phyloP scores from a whole-genome alignment of 768 basidiomycete genomes.

The Kwoniella newhampshirensis region DNA sequence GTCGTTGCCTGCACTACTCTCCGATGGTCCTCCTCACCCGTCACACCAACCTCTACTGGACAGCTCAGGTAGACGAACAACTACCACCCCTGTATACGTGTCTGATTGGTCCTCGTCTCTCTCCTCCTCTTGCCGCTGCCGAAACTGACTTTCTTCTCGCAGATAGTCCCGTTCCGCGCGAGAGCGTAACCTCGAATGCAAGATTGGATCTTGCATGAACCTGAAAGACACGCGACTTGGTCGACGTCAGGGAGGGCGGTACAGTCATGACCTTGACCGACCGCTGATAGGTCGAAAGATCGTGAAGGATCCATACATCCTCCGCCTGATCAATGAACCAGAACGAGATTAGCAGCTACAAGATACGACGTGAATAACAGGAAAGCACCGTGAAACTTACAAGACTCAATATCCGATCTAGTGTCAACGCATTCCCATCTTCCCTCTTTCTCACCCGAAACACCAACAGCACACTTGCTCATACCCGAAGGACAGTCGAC shows the following conservation, averaged over 20 bases:
- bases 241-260: slow-evolving; percentile 34
- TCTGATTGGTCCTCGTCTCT: too few relatives aligned
- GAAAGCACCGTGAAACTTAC: slow-evolving; percentile 19
- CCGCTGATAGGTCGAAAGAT: slow-evolving; percentile 12
- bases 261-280: slow-evolving; percentile 37
- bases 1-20: too few relatives aligned
- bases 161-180: slow-evolving; percentile 6
- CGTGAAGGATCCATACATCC: slow-evolving; percentile 34
- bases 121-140: too few relatives aligned
- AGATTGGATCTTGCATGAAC: slow-evolving; percentile 28
- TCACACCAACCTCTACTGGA: too few relatives aligned
- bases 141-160: not conserved
- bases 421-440: slow-evolving; percentile 42
- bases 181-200: slow-evolving; percentile 20
- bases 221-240: slow-evolving; percentile 31
- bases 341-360: not conserved
- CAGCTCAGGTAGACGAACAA: too few relatives aligned
- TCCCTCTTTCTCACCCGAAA: not conserved
- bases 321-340: slow-evolving; percentile 42
- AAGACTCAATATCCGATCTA: slow-evolving; percentile 35
- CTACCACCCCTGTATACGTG: too few relatives aligned
- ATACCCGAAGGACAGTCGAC: slow-evolving; percentile 10
- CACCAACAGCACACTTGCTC: slow-evolving; percentile 14
- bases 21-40: too few relatives aligned
- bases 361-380: too few relatives aligned